phyloP scores from a whole-genome alignment of 371 early-diverging fungal species.

The Mucor velutinosus region DNA sequence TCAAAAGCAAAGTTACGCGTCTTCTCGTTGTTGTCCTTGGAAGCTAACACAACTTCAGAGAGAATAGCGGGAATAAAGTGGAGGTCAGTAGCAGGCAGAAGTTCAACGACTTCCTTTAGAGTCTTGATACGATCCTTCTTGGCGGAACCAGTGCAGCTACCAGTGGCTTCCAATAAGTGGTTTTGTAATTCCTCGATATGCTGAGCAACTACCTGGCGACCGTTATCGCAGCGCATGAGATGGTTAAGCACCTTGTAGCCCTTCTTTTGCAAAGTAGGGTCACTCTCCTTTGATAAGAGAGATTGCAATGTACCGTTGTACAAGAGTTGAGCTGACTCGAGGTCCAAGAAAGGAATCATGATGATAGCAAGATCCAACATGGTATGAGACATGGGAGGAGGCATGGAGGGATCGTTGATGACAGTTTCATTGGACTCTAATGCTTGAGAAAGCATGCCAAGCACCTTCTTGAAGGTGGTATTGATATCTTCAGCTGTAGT shows the following conservation, averaged over 20 bases:
- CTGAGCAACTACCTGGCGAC: conserved; percentile 43
- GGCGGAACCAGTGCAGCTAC: conserved; percentile 60
- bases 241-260: conserved; percentile 86
- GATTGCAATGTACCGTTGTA: conserved; percentile 58
- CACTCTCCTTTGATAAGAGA: conserved; percentile 65
- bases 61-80: conserved; percentile 85
- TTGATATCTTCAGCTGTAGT: conserved; percentile 61
- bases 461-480: conserved; percentile 65
- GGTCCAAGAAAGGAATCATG: conserved; percentile 75
- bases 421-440: conserved; percentile 38
- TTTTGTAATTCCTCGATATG: conserved; percentile 53
- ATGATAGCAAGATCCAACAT: conserved; percentile 76
- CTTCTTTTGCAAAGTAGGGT: conserved; percentile 89
- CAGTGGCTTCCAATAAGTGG: conserved; percentile 57
- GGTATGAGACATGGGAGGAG: conserved; percentile 72
- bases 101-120: conserved; percentile 55
- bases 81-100: conserved; percentile 65
- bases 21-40: conserved; percentile 93
- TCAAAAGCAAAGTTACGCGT: conserved; percentile 84
- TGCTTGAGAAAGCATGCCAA: conserved; percentile 66
- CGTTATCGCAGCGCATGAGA: conserved; percentile 54
- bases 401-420: conserved; percentile 43
- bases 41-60: conserved; percentile 89
- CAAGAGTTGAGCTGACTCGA: conserved; percentile 55
- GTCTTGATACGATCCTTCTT: conserved; percentile 72